phyloP scores from a whole-genome alignment of 345 rosid species.

The Moringa oleifera region DNA sequence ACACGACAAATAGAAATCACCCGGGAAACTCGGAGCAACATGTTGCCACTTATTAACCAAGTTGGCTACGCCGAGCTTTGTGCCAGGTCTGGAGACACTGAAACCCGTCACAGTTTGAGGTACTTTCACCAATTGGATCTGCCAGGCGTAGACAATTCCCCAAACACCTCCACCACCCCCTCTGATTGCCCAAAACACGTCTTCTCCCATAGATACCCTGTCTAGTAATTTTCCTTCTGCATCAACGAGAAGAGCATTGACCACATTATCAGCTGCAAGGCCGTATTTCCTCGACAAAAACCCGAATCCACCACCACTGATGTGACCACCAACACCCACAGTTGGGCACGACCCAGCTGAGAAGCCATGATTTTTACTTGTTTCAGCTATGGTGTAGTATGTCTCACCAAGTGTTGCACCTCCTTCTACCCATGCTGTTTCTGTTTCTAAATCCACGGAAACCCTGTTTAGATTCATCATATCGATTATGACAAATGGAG shows the following conservation, averaged over 20 bases:
- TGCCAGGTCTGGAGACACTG: constrained; percentile 25
- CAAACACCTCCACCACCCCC: constrained; percentile 56
- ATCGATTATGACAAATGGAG: constrained; percentile 41
- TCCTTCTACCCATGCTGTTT: constrained; percentile 47
- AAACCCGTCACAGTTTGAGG: constrained; percentile 39
- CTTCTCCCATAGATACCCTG: constrained; percentile 49
- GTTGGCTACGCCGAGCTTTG: constrained; percentile 16
- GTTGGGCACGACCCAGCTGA: constrained; percentile 56
- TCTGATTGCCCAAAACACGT: constrained; percentile 59
- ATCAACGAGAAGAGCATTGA: constrained; percentile 43
- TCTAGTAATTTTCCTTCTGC: constrained; percentile 30
- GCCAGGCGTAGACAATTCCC: constrained; percentile 55
- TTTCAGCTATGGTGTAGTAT: constrained; percentile 32
- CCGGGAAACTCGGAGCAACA: constrained; percentile 30
- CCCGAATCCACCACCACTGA: constrained; percentile 45
- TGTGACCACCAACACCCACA: constrained; percentile 46
- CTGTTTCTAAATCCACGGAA: constrained; percentile 20
- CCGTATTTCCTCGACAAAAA: constrained; percentile 47
- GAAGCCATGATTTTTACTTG: constrained; percentile 36
- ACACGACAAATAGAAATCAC: constrained; percentile 35
- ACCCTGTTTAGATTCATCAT: constrained; percentile 39
- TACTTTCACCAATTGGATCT: constrained; percentile 29
- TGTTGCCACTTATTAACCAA: constrained; percentile 41
- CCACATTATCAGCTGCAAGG: constrained; percentile 45
- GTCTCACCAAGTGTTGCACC: constrained; percentile 57